Evolutionary conservation across 352 stramenopile genomes (phyloP).

Genomic region (Pythium periplocum): DNA sequence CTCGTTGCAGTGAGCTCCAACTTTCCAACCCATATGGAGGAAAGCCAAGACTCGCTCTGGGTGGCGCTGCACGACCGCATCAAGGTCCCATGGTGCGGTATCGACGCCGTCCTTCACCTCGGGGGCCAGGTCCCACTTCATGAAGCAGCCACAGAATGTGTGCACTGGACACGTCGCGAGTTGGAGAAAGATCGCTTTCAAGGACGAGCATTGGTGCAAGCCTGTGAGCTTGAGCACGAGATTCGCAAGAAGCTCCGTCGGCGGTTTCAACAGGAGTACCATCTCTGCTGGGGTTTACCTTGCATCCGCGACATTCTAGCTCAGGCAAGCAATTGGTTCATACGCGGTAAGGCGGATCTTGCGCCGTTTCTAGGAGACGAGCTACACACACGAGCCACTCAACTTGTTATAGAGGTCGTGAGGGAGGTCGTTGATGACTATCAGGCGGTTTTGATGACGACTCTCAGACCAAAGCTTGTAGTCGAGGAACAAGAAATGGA

Average conservation of each 20-base stretch:
- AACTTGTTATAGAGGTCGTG: conserved; percentile 42
- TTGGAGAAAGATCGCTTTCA: conserved; percentile 7
- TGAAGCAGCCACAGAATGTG: conserved; percentile 55
- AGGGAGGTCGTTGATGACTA: conserved; percentile 50
- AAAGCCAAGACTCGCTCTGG: conserved; percentile 55
- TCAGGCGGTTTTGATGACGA: too few relatives aligned
- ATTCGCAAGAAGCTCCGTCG: conserved; percentile 43
- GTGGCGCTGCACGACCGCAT: conserved; percentile 36
- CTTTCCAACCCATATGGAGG: conserved; percentile 59
- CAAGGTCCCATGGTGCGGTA: conserved; percentile 52
- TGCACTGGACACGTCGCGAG: conserved; percentile 47
- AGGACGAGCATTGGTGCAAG: too few relatives aligned
- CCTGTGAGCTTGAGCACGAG: conserved; percentile 19
- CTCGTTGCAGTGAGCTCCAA: conserved; percentile 65
- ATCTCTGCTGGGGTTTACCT: conserved; percentile 56
- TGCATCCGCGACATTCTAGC: conserved; percentile 55
- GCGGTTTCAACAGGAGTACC: conserved; percentile 73
- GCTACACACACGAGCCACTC: conserved; percentile 21
- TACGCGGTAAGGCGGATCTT: conserved; percentile 47
- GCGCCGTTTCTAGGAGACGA: conserved; percentile 57
- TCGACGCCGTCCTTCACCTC: conserved; percentile 69
- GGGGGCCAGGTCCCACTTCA: conserved; percentile 74
- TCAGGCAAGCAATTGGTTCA: conserved; percentile 62
- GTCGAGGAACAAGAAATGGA: too few relatives aligned
- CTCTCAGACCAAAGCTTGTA: too few relatives aligned